Conservation (phyloP, 257 asterid genomes). For the Catharanthus roseus region DNA sequence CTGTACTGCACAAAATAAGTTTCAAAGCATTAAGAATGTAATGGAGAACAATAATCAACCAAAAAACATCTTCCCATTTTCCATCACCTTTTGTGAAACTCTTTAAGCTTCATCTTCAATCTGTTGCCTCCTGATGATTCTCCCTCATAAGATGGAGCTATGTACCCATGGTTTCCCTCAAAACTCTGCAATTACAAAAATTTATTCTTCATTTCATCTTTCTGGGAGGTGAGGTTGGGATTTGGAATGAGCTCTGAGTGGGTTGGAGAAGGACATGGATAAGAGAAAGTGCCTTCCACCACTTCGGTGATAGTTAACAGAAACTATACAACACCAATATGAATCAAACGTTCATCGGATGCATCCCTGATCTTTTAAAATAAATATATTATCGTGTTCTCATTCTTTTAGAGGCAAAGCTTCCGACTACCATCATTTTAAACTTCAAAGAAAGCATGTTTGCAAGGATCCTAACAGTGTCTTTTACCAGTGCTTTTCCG, state of each 20-base stretch:
- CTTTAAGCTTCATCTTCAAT: slow-evolving; percentile 89
- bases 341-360: neutral
- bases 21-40: neutral
- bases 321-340: neutral
- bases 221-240: neutral
- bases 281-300: neutral
- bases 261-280: neutral
- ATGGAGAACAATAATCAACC: neutral
- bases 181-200: slow-evolving; percentile 48
- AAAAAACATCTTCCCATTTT: neutral
- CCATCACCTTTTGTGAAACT: slow-evolving; percentile 68
- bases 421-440: neutral
- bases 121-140: slow-evolving; percentile 85
- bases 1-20: slow-evolving; percentile 50
- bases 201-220: neutral
- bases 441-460: neutral
- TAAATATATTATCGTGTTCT: neutral
- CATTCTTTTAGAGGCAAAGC: neutral
- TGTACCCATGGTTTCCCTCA: slow-evolving; percentile 62
- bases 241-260: neutral
- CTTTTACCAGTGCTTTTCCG: neutral
- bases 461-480: neutral
- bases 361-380: neutral
- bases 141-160: slow-evolving; percentile 74
- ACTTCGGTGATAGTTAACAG: neutral